Evolutionary conservation across 306 rosid genomes (phyloP), one percentile per base, ranked within the genome.

Genomic region (Argentina anserina): DNA sequence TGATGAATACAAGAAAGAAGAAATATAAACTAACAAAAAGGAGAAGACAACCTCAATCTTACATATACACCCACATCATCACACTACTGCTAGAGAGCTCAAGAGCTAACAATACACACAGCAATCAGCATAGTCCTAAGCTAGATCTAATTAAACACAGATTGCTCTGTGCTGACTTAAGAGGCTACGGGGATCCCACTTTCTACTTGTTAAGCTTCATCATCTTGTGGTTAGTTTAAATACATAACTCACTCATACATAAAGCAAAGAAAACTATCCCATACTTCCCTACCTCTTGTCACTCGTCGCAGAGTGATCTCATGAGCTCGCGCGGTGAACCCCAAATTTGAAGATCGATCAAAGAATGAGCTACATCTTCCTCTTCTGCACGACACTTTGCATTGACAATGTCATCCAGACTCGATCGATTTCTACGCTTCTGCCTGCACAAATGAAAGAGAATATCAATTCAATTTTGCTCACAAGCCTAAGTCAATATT

Each of bases 371-470:
- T 12, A 71, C 65, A 59, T 79, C 86, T 68, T 86, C 80, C 79
- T 90, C 89, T 64, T 83, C 79, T 36, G 75, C 76, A 50, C 31
- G 33, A 47, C 87, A 87, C 72, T 84, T 71, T 25, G 83, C 82
- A 74, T 90, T 92, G 18, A 86, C 88, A 36, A 82, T 64, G 65
- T 88, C 88, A 10, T 33, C 2, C 4, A n/a, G n/a, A n/a, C n/a
- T n/a, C n/a, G n/a, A n/a, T n/a, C n/a, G n/a, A n/a, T n/a, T n/a
- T n/a, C n/a, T n/a, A n/a, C n/a, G n/a, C n/a, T n/a, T n/a, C n/a
- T n/a, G n/a, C n/a, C n/a, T n/a, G n/a, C n/a, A n/a, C n/a, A n/a
- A n/a, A n/a, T n/a, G n/a, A n/a, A n/a, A n/a, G n/a, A n/a, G n/a
- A n/a, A n/a, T n/a, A n/a, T n/a, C n/a, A n/a, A n/a, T n/a, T n/a